phyloP scores from a whole-genome alignment of 208 protist species.

The Zelonia costaricensis region DNA sequence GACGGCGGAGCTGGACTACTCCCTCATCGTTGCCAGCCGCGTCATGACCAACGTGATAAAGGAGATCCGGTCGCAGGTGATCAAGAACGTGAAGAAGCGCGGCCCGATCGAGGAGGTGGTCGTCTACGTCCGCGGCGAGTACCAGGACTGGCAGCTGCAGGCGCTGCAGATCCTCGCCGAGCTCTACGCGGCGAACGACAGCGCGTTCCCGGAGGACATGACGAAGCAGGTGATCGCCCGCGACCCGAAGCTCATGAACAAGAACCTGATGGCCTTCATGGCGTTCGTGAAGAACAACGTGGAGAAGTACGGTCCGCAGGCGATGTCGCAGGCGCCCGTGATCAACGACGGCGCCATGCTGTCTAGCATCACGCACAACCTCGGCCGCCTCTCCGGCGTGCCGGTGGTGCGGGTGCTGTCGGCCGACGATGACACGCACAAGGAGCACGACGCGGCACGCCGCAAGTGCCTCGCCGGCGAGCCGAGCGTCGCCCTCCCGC shows the following conservation, averaged over 20 bases:
- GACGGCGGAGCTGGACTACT: conserved; percentile 75
- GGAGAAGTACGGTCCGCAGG: conserved; percentile 81
- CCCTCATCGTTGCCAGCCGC: conserved; percentile 65
- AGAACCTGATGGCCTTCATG: conserved; percentile 91
- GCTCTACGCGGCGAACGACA: conserved; percentile 57
- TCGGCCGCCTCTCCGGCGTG: conserved; percentile 73
- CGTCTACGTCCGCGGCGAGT: conserved; percentile 73
- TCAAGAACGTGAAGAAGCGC: conserved; percentile 81
- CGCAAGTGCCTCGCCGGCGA: conserved; percentile 80
- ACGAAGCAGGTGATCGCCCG: conserved; percentile 46
- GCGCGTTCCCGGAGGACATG: conserved; percentile 64
- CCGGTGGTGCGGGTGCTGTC: conserved; percentile 46
- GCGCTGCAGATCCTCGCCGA: conserved; percentile 65
- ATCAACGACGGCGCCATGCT: conserved; percentile 75
- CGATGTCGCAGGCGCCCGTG: conserved; percentile 58
- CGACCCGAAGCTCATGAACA: conserved; percentile 41
- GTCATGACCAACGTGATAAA: conserved; percentile 86
- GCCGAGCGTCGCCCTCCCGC: conserved; percentile 61
- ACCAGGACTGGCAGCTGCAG: conserved; percentile 78
- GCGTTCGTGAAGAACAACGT: conserved; percentile 79
- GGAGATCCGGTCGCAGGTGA: conserved; percentile 85
- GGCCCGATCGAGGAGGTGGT: conserved; percentile 57
- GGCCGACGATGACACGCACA: conserved; percentile 52
- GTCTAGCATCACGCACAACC: conserved; percentile 41
- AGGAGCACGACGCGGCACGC: conserved; percentile 67